These are phyloP conservation scores for Candida berthetii DNA, from an alignment of 805 yeast species.

Conservation along the genomic window DNA sequence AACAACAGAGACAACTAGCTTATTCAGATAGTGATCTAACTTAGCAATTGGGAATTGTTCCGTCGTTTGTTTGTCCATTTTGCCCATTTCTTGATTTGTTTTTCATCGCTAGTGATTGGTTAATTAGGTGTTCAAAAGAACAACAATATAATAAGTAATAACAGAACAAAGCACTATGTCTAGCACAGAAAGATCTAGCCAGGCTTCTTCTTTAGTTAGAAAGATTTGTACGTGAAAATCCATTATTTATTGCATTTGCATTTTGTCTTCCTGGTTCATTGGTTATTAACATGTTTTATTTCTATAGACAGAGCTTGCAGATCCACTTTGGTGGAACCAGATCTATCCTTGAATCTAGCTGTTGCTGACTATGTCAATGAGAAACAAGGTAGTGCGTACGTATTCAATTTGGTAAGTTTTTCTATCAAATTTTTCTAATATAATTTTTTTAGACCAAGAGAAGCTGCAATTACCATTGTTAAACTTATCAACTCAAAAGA, in stretches of 20 bases:
- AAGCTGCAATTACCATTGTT: slow-evolving; percentile 84
- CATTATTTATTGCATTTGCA: neutral
- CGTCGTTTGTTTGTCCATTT: too few species aligned
- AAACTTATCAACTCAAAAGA: slow-evolving; percentile 77
- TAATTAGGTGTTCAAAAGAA: too few species aligned
- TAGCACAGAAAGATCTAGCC: neutral
- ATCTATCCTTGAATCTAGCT: slow-evolving; percentile 80
- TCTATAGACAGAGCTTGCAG: slow-evolving; percentile 80
- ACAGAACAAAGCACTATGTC: too few species aligned
- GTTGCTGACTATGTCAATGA: slow-evolving; percentile 91
- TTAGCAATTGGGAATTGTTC: too few species aligned
- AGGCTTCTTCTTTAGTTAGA: slow-evolving; percentile 28
- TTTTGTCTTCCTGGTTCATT: neutral
- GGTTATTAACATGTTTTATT: slow-evolving; percentile 3
- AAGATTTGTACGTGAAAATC: slow-evolving; percentile 33
- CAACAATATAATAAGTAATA: too few species aligned
- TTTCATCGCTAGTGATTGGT: too few species aligned
- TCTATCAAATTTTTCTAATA: neutral
- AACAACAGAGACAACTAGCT: too few species aligned
- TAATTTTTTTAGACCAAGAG: slow-evolving; percentile 54
- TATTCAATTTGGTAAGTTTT: neutral
- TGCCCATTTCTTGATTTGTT: too few species aligned
- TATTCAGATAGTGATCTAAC: too few species aligned
- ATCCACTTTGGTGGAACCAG: slow-evolving; percentile 78
- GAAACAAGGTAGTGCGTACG: slow-evolving; percentile 70